Evolutionary conservation across 2,329 filamentous ascomycete species (phyloP), one percentile per base, ranked within the genome.

Genomic region (Colletotrichum viniferum): DNA sequence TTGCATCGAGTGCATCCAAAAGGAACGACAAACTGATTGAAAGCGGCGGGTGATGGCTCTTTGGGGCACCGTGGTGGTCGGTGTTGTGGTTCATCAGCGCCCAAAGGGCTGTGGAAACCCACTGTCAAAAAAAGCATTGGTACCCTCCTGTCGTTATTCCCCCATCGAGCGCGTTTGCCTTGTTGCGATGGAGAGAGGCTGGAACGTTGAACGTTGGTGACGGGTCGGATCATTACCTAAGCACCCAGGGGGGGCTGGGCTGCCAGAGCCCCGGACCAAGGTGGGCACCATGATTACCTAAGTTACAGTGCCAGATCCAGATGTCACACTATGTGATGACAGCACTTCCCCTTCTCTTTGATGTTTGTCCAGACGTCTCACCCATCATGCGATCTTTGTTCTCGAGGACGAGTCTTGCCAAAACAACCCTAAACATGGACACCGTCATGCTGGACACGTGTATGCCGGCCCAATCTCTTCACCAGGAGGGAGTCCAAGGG

Each of bases 111-210:
- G 73, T 61, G 73, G 63, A 63, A 73, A 64, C 63, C 56, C 58
- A 64, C 58, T 60, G 64, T 30, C 56, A 64, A 63, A 72, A 72
- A 75, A 73, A 64, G 70, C 69, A 73, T 64, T 73, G 63, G 73
- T 76, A 63, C 69, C 73, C 62, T 71, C 69, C 60, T 73, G 34
- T 38, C 58, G 18, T 63, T 64, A 69, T 69, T 64, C 69, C 73
- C 73, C 64, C 73, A 69, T 69, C 34, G 28, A 69, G 43, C 48
- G 26, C 70, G 56, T 73, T 73, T 73, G 69, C 64, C 48, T 76
- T 58, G 28, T 73, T 76, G 63, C 24, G 73, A 76, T 76, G 63
- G 69, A 73, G 48, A 70, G 73, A 65, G 73, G 63, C 73, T 60
- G 63, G 70, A 73, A 66, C 67, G 72, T 58, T 64, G 52, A 64